Evolutionary conservation across 164 flowering plant species (phyloP).

Genomic region (Saururus chinensis): DNA sequence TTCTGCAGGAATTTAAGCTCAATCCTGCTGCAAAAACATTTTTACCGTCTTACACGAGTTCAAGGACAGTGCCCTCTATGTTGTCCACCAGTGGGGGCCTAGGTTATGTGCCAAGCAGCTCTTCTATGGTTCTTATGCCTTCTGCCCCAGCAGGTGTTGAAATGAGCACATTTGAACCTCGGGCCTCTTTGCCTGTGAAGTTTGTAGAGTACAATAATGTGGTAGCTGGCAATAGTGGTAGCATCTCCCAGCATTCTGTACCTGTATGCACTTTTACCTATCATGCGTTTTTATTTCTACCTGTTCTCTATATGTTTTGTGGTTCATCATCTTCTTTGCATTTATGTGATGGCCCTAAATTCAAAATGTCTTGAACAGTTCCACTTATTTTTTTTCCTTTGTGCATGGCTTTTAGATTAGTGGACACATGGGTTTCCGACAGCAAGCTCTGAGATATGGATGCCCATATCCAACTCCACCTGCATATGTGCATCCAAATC

Average conservation of each 20-base stretch:
- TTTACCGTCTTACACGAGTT: constrained; percentile 40
- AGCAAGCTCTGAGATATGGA: constrained; percentile 42
- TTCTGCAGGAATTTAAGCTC: constrained; percentile 68
- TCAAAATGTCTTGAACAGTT: not conserved
- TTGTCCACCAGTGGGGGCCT: constrained; percentile 22
- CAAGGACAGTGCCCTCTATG: constrained; percentile 28
- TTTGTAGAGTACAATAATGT: constrained; percentile 34
- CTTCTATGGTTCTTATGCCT: constrained; percentile 29
- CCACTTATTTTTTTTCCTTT: not conserved
- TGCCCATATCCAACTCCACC: constrained; percentile 44
- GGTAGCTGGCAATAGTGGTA: constrained; percentile 36
- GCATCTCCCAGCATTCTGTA: constrained; percentile 38
- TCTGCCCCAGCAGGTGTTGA: constrained; percentile 39
- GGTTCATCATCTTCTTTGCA: not conserved
- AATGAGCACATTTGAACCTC: constrained; percentile 30
- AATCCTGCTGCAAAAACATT: constrained; percentile 76
- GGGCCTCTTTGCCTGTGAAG: constrained; percentile 42
- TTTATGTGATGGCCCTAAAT: not conserved
- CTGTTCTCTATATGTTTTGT: not conserved
- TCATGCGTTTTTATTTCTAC: not conserved
- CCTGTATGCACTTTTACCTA: constrained; percentile 35
- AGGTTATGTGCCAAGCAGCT: constrained; percentile 34
- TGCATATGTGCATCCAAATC: constrained; percentile 40
- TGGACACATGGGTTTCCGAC: constrained; percentile 45
- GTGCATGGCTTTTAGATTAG: constrained; percentile 26